phyloP scores from a whole-genome alignment of 1,139 yeast genomes.

The Saccharomyces hybrid region DNA sequence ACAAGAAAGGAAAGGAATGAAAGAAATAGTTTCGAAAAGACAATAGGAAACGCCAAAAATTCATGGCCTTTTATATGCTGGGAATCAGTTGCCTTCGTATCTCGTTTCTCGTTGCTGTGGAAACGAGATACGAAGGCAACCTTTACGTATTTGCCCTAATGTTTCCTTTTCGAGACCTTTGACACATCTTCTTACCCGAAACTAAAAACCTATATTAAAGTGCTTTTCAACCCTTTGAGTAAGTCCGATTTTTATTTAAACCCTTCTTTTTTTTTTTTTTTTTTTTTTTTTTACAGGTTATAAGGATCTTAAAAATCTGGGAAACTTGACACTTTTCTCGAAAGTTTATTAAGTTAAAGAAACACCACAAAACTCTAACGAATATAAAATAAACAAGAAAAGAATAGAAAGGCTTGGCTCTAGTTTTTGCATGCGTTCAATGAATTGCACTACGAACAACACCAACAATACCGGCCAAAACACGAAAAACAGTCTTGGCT shows the following conservation, averaged over 20 bases:
- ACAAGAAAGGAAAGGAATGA: neutral
- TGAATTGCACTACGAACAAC: neutral
- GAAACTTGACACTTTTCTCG: neutral
- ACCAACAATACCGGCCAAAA: neutral
- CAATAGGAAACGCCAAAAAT: neutral
- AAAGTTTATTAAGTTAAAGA: neutral
- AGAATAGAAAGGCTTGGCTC: neutral
- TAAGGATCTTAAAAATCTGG: neutral
- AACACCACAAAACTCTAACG: neutral
- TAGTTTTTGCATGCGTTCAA: neutral
- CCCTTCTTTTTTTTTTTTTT: neutral
- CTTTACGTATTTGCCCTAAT: neutral
- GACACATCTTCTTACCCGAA: neutral
- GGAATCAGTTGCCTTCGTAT: slow-evolving; percentile 2
- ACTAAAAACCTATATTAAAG: neutral
- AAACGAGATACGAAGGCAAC: slow-evolving; percentile 1
- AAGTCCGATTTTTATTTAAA: neutral
- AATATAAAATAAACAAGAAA: neutral
- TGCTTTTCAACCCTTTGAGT: neutral
- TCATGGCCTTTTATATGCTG: neutral
- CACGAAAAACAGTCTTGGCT: neutral
- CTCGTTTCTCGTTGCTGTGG: slow-evolving; percentile 5
- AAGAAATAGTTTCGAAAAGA: neutral
- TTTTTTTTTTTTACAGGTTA: neutral
- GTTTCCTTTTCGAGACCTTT: neutral